A percentile compares a stretch with the other conserved stretches of the same genome.
These are phyloP conservation scores for Platanus orientalis DNA, from an alignment of 164 flowering plant species.

Conservation along the genomic window DNA sequence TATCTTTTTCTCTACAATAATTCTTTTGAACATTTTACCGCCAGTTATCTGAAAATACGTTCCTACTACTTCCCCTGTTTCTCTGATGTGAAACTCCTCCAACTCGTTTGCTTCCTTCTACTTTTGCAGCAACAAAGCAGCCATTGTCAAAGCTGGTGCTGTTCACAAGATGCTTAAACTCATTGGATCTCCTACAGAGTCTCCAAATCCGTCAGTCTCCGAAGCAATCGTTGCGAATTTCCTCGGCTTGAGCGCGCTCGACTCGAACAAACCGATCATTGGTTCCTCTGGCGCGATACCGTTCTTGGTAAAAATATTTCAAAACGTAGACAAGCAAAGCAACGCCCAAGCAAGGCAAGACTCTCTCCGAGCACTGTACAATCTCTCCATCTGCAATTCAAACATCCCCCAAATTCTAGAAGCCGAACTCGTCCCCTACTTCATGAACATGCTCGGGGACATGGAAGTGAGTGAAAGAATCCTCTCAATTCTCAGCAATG, in stretches of 20 bases:
- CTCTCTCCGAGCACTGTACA: constrained; percentile 72
- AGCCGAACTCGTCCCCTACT: constrained; percentile 44
- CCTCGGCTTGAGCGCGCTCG: constrained; percentile 88
- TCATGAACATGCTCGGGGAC: constrained; percentile 55
- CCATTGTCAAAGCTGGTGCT: constrained; percentile 92
- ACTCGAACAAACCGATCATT: constrained; percentile 72
- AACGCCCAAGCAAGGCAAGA: constrained; percentile 65
- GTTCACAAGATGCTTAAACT: constrained; percentile 84
- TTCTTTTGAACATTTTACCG: background rate
- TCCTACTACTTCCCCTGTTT: constrained; percentile 7
- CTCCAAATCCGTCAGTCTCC: constrained; percentile 28
- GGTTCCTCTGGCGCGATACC: constrained; percentile 89
- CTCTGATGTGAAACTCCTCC: background rate
- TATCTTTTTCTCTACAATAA: background rate
- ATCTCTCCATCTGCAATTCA: constrained; percentile 66
- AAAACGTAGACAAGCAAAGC: constrained; percentile 20
- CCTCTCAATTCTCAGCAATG: constrained; percentile 66
- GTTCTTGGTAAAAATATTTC: constrained; percentile 46
- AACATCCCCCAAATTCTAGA: constrained; percentile 54
- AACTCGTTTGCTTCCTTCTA: background rate
- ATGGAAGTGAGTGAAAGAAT: constrained; percentile 78
- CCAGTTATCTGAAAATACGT: background rate
- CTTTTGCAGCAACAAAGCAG: constrained; percentile 82
- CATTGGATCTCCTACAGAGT: constrained; percentile 32
- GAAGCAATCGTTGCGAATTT: constrained; percentile 91